These are phyloP conservation scores for Candida wancherniae DNA, from an alignment of 805 yeast species.

Conservation along the genomic window DNA sequence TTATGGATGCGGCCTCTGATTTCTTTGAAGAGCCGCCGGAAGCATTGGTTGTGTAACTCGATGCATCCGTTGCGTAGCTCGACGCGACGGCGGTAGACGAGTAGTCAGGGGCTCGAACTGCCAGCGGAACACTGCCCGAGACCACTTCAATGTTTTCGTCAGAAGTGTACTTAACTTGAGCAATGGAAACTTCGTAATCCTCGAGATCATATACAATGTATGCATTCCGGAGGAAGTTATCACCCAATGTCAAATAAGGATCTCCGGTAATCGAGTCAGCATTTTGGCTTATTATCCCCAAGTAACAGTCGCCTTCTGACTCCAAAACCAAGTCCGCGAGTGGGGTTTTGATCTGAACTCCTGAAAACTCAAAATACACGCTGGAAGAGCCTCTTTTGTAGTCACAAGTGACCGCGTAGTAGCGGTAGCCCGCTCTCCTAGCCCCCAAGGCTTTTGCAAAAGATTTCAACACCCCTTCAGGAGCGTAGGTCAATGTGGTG, in stretches of 20 bases:
- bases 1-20: too few relatives aligned
- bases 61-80: too few relatives aligned
- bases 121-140: conserved; percentile 44
- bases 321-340: conserved; percentile 22
- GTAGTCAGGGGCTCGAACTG: conserved; percentile 42
- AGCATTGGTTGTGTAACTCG: too few relatives aligned
- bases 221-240: conserved; percentile 55
- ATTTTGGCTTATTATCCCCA: conserved; percentile 12
- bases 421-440: too few relatives aligned
- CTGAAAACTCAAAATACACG: conserved; percentile 47
- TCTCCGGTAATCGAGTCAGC: conserved; percentile 19
- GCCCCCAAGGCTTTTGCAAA: conserved; percentile 12
- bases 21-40: too few relatives aligned
- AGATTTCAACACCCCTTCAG: conserved; percentile 22
- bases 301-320: conserved; percentile 17
- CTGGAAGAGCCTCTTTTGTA: not conserved
- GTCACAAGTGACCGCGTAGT: conserved; percentile 3
- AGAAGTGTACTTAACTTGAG: conserved; percentile 28
- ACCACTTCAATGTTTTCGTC: conserved; percentile 45
- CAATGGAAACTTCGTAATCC: conserved; percentile 50
- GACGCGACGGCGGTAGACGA: conserved; percentile 30
- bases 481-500: conserved; percentile 46
- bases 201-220: conserved; percentile 63
- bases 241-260: conserved; percentile 46
- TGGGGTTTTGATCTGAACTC: conserved; percentile 48